phyloP scores from a whole-genome alignment of 257 asterid genomes.

The Scutellaria baicalensis region DNA sequence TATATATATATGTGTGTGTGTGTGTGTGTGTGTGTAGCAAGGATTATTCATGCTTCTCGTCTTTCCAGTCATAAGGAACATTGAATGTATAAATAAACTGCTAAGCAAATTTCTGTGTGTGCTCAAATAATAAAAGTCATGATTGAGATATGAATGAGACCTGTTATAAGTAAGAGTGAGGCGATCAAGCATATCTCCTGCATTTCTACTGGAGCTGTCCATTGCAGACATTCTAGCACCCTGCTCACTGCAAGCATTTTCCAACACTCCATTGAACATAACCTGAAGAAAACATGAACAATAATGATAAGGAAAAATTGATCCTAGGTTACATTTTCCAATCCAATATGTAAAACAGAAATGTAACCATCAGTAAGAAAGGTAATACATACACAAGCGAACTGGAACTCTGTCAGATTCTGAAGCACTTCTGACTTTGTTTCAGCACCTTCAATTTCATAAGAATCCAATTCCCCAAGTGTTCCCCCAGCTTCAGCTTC shows the following conservation, averaged over 20 bases:
- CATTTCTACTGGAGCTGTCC: constrained; percentile 99
- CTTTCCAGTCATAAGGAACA: background rate
- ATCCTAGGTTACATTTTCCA: background rate
- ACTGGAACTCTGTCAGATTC: constrained; percentile 92
- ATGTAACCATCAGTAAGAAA: background rate
- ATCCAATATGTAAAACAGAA: background rate
- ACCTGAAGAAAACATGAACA: constrained; percentile 38
- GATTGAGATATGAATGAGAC: constrained; percentile 30
- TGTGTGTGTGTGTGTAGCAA: too few species aligned
- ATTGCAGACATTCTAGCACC: constrained; percentile 99
- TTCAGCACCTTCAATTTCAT: constrained; percentile 96
- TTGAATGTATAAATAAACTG: background rate
- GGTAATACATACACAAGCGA: constrained; percentile 64
- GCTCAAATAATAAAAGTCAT: background rate
- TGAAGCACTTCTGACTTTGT: constrained; percentile 92
- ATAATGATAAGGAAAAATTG: background rate
- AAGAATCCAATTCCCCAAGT: constrained; percentile 80
- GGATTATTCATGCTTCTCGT: background rate
- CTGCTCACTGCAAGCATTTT: constrained; percentile 98
- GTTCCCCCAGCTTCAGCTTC: constrained; percentile 93
- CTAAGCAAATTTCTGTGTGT: background rate
- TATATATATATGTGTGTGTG: too few species aligned
- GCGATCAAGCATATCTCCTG: constrained; percentile 99
- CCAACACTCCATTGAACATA: constrained; percentile 84
- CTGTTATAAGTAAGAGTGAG: constrained; percentile 97